Base-by-base conservation (phyloP, 2,329 filamentous ascomycete species). In the Aschersonia sp. region DNA sequence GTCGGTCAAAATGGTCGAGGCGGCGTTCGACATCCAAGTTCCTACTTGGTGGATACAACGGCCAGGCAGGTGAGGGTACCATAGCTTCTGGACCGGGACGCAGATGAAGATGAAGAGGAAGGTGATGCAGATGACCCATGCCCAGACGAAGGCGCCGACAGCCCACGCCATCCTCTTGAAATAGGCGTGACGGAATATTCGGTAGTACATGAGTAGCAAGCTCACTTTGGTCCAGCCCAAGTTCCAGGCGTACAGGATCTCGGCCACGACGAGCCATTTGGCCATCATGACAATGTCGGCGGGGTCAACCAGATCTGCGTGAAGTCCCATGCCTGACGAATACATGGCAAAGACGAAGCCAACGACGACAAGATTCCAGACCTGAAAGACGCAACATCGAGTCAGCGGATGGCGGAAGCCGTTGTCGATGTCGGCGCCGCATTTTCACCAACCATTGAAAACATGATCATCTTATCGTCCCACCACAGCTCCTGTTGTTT, bases 61-160 rank as follows among this genome's bases (percentile, higher is more conserved):
- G 9, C 72, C 72, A 0, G 69, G 66, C 1, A 73, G 47, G 0
- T 63, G 54, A 0, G 65, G 64, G 29, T 73, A 63, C 72, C 72
- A 76, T 0, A 71, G 58, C 55, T 72, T 74, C 45, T 65, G 55
- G 5, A 75, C 65, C 0, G 73, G 73, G 0, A 66, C 61, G 58
- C 73, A 77, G 54, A 74, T 71, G 53, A 77, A 76, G 49, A 74
- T 65, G 56, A 68, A 71, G 41, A 74, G 61, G 46, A 71, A 70
- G 6, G 68, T 69, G 51, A 73, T 69, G 48, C 61, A 62, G 32
- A 75, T 58, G 31, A 67, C 65, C 71, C 73, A 76, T 29, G 58
- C 57, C 49, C 74, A 61, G 40, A 70, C 63, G 5, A 76, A 66
- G 12, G 53, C 50, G 6, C 64, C 68, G 4, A 74, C 61, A 3